Evolutionary conservation across 352 stramenopile genomes (phyloP).

Genomic region (Phytopythium cucurbitacearum): DNA sequence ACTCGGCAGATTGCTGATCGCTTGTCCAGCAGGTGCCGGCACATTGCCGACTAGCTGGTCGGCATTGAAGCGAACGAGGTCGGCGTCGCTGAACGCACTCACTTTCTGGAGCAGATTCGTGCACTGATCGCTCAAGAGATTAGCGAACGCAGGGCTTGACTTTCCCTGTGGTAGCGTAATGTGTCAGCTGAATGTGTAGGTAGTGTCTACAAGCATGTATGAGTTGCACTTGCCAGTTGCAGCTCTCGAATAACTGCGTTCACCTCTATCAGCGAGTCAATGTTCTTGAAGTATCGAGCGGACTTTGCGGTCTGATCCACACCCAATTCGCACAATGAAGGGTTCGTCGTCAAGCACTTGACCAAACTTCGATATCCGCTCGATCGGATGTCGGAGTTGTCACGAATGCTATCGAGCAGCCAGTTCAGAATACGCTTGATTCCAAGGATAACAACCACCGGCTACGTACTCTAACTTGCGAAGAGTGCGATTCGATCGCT

Average conservation of each 20-base stretch:
- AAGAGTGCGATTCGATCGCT: conserved; percentile 52
- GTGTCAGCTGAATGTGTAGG: not conserved
- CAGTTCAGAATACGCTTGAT: not conserved
- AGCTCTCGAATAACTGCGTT: conserved; percentile 31
- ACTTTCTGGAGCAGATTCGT: conserved; percentile 74
- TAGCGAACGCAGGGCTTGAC: conserved; percentile 20
- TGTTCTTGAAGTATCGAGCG: conserved; percentile 22
- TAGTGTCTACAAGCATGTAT: too few species aligned
- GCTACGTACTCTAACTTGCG: conserved; percentile 26
- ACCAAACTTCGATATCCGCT: conserved; percentile 37
- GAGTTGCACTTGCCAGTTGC: conserved; percentile 13
- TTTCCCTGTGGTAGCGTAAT: not conserved
- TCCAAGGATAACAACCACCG: not conserved
- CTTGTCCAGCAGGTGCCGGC: not conserved
- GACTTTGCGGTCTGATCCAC: conserved; percentile 21
- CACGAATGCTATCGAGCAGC: conserved; percentile 17
- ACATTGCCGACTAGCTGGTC: not conserved
- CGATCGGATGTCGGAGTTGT: conserved; percentile 43
- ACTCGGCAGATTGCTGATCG: conserved; percentile 17
- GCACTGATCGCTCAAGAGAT: conserved; percentile 35
- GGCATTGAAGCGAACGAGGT: conserved; percentile 39
- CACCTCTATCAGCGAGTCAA: conserved; percentile 30
- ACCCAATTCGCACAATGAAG: conserved; percentile 22
- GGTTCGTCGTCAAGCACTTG: conserved; percentile 41
- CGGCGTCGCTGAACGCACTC: conserved; percentile 42